A percentile compares a stretch with the other conserved stretches of the same genome.
Conservation (phyloP, 306 rosid genomes). For the Inga laurina region DNA sequence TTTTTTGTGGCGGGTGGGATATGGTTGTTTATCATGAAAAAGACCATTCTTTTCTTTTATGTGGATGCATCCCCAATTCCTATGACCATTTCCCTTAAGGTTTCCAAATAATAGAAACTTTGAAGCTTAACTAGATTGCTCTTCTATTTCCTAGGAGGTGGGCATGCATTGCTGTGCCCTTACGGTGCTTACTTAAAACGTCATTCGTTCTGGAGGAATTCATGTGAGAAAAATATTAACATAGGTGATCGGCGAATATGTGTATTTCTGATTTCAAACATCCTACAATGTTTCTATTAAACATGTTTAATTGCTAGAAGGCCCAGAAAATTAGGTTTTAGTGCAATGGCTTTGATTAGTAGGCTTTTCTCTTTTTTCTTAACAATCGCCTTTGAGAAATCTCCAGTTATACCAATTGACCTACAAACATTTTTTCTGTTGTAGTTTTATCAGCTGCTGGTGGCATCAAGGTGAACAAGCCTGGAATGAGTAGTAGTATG, state of each 20-base stretch:
- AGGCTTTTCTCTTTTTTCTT: not conserved
- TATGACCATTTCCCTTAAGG: not conserved
- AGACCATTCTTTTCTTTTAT: not conserved
- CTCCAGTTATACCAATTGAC: slow-evolving; percentile 28
- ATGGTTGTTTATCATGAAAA: not conserved
- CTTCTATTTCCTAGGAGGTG: not conserved
- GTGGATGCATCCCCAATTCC: not conserved
- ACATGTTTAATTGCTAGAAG: not conserved
- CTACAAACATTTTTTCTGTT: slow-evolving; percentile 32
- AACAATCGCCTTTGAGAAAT: not conserved
- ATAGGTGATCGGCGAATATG: not conserved
- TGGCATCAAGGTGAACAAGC: slow-evolving; percentile 78
- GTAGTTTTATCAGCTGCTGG: slow-evolving; percentile 95
- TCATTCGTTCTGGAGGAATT: not conserved
- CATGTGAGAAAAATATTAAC: not conserved
- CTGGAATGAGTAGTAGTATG: slow-evolving; percentile 59
- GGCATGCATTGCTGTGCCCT: not conserved
- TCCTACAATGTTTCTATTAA: not conserved
- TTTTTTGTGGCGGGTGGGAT: not conserved
- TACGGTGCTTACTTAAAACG: not conserved
- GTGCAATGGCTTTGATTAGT: not conserved
- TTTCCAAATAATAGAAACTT: not conserved
- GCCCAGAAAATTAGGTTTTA: not conserved
- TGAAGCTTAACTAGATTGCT: not conserved
- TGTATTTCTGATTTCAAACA: not conserved